Evolutionary conservation across 768 basidiomycete species (phyloP), one percentile per base, ranked within the genome.

Genomic region (Boletus edulis): DNA sequence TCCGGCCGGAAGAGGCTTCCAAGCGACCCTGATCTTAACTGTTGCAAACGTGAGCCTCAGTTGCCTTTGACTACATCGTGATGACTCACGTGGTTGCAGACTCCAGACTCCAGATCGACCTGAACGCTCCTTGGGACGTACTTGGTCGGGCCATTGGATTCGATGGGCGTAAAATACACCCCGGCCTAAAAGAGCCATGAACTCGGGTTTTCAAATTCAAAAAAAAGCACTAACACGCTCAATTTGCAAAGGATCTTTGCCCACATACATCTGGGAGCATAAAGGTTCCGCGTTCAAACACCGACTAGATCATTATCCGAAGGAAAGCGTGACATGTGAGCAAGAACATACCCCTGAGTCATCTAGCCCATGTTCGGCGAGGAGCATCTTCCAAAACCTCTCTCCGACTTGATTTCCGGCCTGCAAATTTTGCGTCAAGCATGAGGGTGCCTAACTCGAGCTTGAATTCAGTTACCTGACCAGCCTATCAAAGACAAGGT

Each of bases 41-140:
- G 58, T 11, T 6, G 40, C 15, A 20, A 29, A n/a, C 24, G 27
- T 67, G 35, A 52, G 56, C 24, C 31, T 38, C 22, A 34, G 32
- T 57, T 20, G 34, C 6, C 18, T 29, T 13, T 18, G 43, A 43
- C n/a, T n/a, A 14, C 1, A 46, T 27, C 15, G 42, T 32, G n/a
- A 34, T 14, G 17, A 73, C 85, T 50, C 57, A 90, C 88, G 49
- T 78, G 81, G 60, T 95, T 84, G 67, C 87, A 85, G 11, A 97
- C 95, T 11, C 91, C 91, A 9, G 85, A 76, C 70, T 98, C 95
- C 41, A 98, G 76, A 77, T 98, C 95, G 60, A 97, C 75, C 68
- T 94, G 93, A 5, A 97, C 81, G 56, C 89, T 90, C 35, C 95
- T 81, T 12, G 95, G 95, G 8, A 98, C 91, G 61, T 90, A 95